Base-by-base conservation (phyloP, 1,139 yeast genomes). In the Suhomyces panamericanus region DNA sequence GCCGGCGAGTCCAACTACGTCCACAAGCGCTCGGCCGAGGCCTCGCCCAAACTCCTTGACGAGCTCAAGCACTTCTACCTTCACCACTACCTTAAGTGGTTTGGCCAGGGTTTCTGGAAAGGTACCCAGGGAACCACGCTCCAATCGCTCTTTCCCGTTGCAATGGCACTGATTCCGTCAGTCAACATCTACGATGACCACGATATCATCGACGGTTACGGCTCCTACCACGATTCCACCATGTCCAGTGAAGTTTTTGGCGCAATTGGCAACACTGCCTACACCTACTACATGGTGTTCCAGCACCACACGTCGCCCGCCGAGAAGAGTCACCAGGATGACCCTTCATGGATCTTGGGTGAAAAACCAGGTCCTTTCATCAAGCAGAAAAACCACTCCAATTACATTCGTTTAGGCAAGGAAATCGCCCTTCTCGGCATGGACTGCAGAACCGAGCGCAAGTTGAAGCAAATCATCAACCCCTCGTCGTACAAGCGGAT, bases 121-220 rank as follows among this genome's bases (percentile, higher is more conserved):
- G 96, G 96, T 11, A 67, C 73, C 1, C 69, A 70, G 3, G 87
- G 90, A 8, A 69, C 72, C 30, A 84, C 95, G 1, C 64, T 79
- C 33, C 95, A 88, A 63, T 56, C 77, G 1, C 70, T 83, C 46
- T 84, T 83, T 57, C 95, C 96, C 1, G 63, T 78, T 37, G 87
- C 97, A 6, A 68, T 87, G 73, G 81, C 95, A 0, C 80, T 81
- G 44, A 90, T 93, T 53, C 98, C 99, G 9, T 77, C 85, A 41
- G 74, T 91, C 44, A 91, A 90, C 62, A 80, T 91, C 32, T 90
- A 70, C 66, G 98, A 93, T 63, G 93, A 86, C 61, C 97, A 91
- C 65, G 97, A 90, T 63, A 86, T 91, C 45, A 90, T 93, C 54
- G 99, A 91, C 61, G 99, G 98, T 3, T 93, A 82, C 66, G 99